These are phyloP conservation scores for Monosporascus sp. DNA, from an alignment of 2,329 filamentous ascomycete species.

Conservation along the genomic window DNA sequence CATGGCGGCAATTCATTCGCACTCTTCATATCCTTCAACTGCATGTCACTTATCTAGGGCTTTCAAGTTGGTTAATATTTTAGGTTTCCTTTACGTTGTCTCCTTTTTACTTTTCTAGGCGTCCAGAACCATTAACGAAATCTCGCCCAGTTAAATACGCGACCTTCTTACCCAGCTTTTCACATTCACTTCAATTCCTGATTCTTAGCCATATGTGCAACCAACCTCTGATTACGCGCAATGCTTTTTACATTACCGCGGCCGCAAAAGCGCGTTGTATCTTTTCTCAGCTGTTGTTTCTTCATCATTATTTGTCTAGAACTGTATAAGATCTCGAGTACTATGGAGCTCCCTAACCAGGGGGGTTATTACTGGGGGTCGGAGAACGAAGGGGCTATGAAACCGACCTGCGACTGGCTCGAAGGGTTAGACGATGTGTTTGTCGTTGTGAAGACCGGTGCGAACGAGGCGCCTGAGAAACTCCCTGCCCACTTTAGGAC, in stretches of 20 bases:
- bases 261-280: not conserved
- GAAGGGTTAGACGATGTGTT: slow-evolving; percentile 46
- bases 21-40: too few species aligned
- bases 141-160: not conserved
- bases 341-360: not conserved
- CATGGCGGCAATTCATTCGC: not conserved
- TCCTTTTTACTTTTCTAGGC: not conserved
- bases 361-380: not conserved
- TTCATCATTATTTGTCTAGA: not conserved
- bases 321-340: not conserved
- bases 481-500: slow-evolving; percentile 49
- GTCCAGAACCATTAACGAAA: not conserved
- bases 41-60: not conserved
- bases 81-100: not conserved
- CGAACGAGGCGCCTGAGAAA: slow-evolving; percentile 50
- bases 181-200: not conserved
- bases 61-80: not conserved
- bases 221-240: not conserved
- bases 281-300: not conserved
- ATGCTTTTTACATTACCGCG: not conserved
- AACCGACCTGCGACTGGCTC: slow-evolving; percentile 7
- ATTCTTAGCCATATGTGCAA: not conserved
- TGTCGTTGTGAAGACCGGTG: slow-evolving; percentile 54
- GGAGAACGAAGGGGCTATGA: not conserved
- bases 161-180: not conserved